Base-by-base conservation (phyloP, 108 stramenopile species). In the Cylindrotheca closterium region DNA sequence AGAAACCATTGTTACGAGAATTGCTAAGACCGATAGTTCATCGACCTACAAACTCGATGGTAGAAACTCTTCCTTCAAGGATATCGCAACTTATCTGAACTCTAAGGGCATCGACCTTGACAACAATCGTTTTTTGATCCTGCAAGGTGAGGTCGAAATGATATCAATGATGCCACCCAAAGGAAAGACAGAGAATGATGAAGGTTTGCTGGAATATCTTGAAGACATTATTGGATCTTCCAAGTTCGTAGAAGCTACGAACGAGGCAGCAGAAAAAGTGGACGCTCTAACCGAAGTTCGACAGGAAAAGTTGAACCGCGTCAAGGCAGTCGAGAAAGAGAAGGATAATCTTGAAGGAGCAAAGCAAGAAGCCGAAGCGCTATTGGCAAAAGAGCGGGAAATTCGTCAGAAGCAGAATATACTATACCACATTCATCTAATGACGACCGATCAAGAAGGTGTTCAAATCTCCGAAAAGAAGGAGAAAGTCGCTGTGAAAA, bases 111-210 rank as follows among this genome's bases (percentile, higher is more conserved):
- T 99, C 47, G 98, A 99, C 79, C 79, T 99, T 15, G 96, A 98
- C 69, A 96, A 99, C 79, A 99, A 99, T 68, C 90, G 98, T 26
- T 99, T 99, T 78, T 68, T 99, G 2, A 99, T 99, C 70, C 79
- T 99, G 31, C 98, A 99, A 79, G 98, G 98, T 4, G 98, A 98
- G 78, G 98, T 98, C 21, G 98, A 98, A 73, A 94, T 97, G 95
- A 99, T 99, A 59, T 87, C 93, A 45, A 96, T 98, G 95, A 99
- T 99, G 98, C 88, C 96, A 31, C 98, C 98, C 75, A 99, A 98
- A 86, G 96, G 91, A 3, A 94, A 89, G 70, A 89, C 65, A 30
- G 88, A 94, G 59, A 74, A 93, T 56, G 98, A 99, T 69, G 97
- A 98, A 32, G 98, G 98, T 21, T 77, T 99, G n/a, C 73, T 99